A percentile compares a stretch with the other conserved stretches of the same genome.
Evolutionary conservation across 345 rosid species (phyloP).

Genomic region (Reutealis trisperma): DNA sequence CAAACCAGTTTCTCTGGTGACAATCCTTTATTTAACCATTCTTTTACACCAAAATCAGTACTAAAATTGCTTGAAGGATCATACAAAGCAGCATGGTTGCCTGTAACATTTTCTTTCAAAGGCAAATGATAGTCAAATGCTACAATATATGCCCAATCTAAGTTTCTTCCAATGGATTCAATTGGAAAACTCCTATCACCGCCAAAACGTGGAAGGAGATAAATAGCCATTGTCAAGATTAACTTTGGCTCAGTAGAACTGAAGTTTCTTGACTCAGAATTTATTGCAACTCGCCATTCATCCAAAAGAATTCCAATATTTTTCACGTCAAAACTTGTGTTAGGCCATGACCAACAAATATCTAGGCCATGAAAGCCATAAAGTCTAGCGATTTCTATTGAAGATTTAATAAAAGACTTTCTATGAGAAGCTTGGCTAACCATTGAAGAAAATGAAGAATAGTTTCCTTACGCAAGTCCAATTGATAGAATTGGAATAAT

Average conservation of each 20-base stretch:
- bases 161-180: constrained; percentile 24
- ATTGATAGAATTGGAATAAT: constrained; percentile 32
- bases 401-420: constrained; percentile 29
- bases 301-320: too few relatives aligned
- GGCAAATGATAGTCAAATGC: constrained; percentile 37
- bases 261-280: too few relatives aligned
- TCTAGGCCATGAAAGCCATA: too few relatives aligned
- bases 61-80: constrained; percentile 8
- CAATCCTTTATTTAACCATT: constrained; percentile 31
- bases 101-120: constrained; percentile 24
- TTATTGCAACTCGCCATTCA: too few relatives aligned
- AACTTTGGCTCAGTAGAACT: too few relatives aligned
- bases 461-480: constrained; percentile 23
- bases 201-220: constrained; percentile 6
- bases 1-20: constrained; percentile 21
- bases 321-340: too few relatives aligned
- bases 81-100: constrained; percentile 35
- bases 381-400: constrained; percentile 24
- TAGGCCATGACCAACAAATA: too few relatives aligned
- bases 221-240: constrained; percentile 23
- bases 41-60: constrained; percentile 10
- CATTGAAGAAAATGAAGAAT: constrained; percentile 34
- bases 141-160: constrained; percentile 25
- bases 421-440: constrained; percentile 16
- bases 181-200: constrained; percentile 22